Percentiles rank a stretch among this genome's conserved stretches.
Conservation (phyloP, 768 basidiomycete species). For the Panaeolus papilionaceus region DNA sequence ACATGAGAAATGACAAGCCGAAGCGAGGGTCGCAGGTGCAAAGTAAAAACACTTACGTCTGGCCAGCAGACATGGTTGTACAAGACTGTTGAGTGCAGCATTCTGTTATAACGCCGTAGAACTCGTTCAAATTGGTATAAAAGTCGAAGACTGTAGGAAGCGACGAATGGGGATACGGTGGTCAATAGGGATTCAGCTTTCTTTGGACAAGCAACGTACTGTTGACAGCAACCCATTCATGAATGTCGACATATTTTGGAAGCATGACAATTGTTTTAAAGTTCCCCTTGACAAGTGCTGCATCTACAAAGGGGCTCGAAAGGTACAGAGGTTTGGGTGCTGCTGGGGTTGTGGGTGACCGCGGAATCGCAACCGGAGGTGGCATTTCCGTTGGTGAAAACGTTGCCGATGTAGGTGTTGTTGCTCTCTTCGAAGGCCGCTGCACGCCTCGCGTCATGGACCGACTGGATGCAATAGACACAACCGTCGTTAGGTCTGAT, state of each 20-base stretch:
- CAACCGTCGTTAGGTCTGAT: conserved; percentile 15
- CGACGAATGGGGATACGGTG: not conserved
- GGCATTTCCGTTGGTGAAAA: conserved; percentile 55
- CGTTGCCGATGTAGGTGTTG: conserved; percentile 75
- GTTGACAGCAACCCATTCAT: conserved; percentile 90
- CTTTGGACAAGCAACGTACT: conserved; percentile 54
- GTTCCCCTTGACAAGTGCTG: conserved; percentile 94
- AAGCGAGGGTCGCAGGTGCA: not conserved
- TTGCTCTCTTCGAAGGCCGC: conserved; percentile 71
- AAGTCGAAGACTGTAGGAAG: conserved; percentile 86
- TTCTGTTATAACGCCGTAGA: conserved; percentile 94
- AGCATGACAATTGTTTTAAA: conserved; percentile 97
- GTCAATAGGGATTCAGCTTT: conserved; percentile 9
- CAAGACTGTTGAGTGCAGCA: conserved; percentile 92
- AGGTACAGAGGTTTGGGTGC: conserved; percentile 79
- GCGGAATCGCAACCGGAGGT: conserved; percentile 39
- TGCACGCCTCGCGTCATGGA: conserved; percentile 68
- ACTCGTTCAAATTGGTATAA: conserved; percentile 96
- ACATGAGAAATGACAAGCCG: conserved; percentile 15
- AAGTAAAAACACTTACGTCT: conserved; percentile 61
- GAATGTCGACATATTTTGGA: conserved; percentile 97
- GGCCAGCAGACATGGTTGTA: conserved; percentile 92
- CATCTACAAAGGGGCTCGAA: conserved; percentile 95
- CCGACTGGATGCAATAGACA: conserved; percentile 48
- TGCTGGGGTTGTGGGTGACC: conserved; percentile 41